phyloP scores from a whole-genome alignment of 257 asterid species.

The Solanum lycopersicoides region DNA sequence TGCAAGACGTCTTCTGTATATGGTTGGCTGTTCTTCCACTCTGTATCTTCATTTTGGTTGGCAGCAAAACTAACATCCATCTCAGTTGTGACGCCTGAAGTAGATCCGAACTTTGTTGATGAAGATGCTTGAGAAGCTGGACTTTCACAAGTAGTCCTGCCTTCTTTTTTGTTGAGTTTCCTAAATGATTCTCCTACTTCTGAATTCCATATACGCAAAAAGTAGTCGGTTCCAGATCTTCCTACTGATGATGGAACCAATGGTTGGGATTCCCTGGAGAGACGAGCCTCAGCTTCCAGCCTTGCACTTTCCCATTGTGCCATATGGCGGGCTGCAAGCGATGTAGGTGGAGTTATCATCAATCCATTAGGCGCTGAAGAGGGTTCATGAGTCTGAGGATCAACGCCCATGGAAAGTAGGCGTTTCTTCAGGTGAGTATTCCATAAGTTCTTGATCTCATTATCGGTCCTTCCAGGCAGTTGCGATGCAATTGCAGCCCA shows the following conservation, averaged over 20 bases:
- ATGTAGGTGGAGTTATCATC: slow-evolving; percentile 13
- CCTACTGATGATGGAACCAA: slow-evolving; percentile 16
- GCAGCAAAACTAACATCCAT: slow-evolving; percentile 10
- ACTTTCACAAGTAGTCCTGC: slow-evolving; percentile 11
- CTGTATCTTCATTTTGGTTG: slow-evolving; percentile 17
- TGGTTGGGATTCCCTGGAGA: slow-evolving; percentile 49
- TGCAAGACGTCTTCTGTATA: slow-evolving; percentile 8
- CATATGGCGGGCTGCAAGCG: slow-evolving; percentile 89
- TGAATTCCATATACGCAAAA: slow-evolving; percentile 78
- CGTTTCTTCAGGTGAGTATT: slow-evolving; percentile 88
- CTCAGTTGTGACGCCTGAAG: slow-evolving; percentile 37
- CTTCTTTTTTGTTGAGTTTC: slow-evolving; percentile 19
- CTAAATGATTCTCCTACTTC: slow-evolving; percentile 72
- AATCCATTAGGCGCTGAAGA: slow-evolving; percentile 11
- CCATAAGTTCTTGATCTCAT: slow-evolving; percentile 94
- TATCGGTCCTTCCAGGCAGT: slow-evolving; percentile 83
- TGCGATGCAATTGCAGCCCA: slow-evolving; percentile 97
- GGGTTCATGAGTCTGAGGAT: slow-evolving; percentile 77
- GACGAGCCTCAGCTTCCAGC: slow-evolving; percentile 92
- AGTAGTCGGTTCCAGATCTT: slow-evolving; percentile 33
- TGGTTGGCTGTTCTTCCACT: slow-evolving; percentile 20
- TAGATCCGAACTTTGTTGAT: slow-evolving; percentile 33
- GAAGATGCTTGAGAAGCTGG: slow-evolving; percentile 24
- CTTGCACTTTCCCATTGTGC: slow-evolving; percentile 96
- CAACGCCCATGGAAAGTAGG: slow-evolving; percentile 59